Evolutionary conservation across 202 grass and related monocot species (phyloP), one percentile per base, ranked within the genome.

Genomic region (Setaria italica): DNA sequence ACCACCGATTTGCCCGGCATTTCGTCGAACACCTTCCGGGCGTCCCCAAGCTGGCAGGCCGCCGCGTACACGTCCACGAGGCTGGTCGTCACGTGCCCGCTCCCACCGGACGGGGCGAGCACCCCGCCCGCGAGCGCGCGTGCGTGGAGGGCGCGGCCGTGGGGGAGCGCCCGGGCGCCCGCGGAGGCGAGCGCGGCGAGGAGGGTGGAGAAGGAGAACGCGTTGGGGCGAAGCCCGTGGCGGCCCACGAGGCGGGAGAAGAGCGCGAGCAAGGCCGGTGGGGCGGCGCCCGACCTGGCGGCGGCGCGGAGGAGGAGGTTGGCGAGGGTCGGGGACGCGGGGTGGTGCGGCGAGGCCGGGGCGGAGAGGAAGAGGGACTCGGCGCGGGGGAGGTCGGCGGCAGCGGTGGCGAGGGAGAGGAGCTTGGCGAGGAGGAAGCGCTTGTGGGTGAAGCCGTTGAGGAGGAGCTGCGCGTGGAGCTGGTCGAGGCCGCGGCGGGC

Each of bases 1-100:
- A 79, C 66, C 25, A 78, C 81, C 2, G 77, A 76, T 72, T 67
- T 82, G 1, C 17, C 35, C 0, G 62, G 62, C 85, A 91, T 94
- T 90, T 95, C 90, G 33, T 95, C 84, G 33, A 99, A 99, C 81
- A 95, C 63, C 79, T 82, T 92, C 32, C 78, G 71, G 48, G 96
- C 93, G 34, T 89, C 85, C 14, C 5, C 35, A 0, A 81, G 35
- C 20, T 48, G 42, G 5, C 78, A 43, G 1, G 43, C 15, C 41
- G 62, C 57, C 0, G 83, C 80, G 0, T 92, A 95, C 62, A 90
- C 53, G 30, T 32, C 66, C 2, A 95, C 43, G 48, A 95, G 86
- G 46, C 89, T 95, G 39, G 90, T 95, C 53, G 59, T 41, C 39
- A 95, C 83, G 8, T 90, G 87, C 41, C 74, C 34, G 34, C 0